Evolutionary conservation across 23 red algal species (phyloP), one percentile per base, ranked within the genome.

Genomic region (Chondrus crispus): DNA sequence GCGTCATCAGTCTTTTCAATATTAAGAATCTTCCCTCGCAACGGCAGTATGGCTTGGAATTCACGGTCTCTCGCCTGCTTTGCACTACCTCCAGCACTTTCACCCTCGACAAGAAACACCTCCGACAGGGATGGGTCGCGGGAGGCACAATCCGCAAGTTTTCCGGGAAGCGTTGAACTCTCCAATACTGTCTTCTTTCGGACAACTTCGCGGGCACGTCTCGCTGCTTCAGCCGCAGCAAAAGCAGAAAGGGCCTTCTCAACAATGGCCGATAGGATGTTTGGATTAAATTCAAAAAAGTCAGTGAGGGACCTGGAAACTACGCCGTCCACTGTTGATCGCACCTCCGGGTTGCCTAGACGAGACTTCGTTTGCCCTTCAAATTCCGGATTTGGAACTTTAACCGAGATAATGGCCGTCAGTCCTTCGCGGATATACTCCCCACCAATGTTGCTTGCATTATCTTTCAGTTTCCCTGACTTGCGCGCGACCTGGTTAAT

Each of bases 11-110:
- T 88, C 62, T 95, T 99, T 73, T 99, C 97, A 53, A 99, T 91
- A 76, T 99, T 99, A n/a, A 99, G 50, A 74, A 99, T 99, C 64
- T 99, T 99, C 3, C 97, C 97, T 24, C 97, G 88, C 42, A 99
- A 73, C 11, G 97, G 97, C 14, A 99, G 69, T 39, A 99, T 96
- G 5, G 97, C 97, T 72, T 99, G 97, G 89, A 93, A 96, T 33
- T 42, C 42, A 30, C 97, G 91, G 76, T 99, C 95, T 24, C 97
- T 80, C 11, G 91, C 97, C 83, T 99, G 97, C 73, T 99, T 99
- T 39, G 97, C 97, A 48, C 94, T 96, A 51, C 97, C 97, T 30
- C 97, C 97, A 33, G 97, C 97, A 54, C 90, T 95, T 77, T 96
- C 97, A 49, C 97, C 97, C 81, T 99, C 97, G 47, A 99, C 97